These are phyloP conservation scores for Alternaria burnsii DNA, from an alignment of 2,329 filamentous ascomycete species.

Conservation along the genomic window DNA sequence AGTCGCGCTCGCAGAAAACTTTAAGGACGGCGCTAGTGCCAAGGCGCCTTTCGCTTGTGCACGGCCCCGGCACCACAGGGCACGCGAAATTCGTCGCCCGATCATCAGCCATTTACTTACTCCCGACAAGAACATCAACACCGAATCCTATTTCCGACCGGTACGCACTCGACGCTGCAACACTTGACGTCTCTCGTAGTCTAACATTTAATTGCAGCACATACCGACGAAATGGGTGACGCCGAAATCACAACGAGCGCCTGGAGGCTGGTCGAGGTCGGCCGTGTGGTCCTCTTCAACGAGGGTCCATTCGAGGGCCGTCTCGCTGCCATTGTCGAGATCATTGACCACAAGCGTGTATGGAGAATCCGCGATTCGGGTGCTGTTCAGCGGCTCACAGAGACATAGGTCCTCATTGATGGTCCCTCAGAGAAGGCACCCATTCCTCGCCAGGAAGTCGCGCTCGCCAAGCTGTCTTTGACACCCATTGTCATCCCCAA, in stretches of 20 bases:
- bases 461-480: constrained; percentile 84
- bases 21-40: constrained; percentile 20
- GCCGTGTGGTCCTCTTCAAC: constrained; percentile 94
- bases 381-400: constrained; percentile 41
- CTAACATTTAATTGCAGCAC: constrained; percentile 44
- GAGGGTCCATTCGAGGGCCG: constrained; percentile 82
- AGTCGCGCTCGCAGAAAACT: constrained; percentile 25
- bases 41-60: constrained; percentile 21
- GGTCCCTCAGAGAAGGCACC: constrained; percentile 83
- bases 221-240: constrained; percentile 58
- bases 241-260: constrained; percentile 58
- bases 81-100: constrained; percentile 24
- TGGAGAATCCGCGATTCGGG: constrained; percentile 57
- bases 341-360: constrained; percentile 99
- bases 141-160: constrained; percentile 50
- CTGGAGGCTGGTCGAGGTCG: constrained; percentile 96
- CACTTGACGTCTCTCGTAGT: constrained; percentile 27
- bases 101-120: constrained; percentile 29
- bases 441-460: constrained; percentile 86
- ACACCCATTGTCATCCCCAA: constrained; percentile 87
- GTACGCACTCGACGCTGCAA: constrained; percentile 45
- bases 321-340: constrained; percentile 95
- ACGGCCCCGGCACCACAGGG: constrained; percentile 13
- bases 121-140: constrained; percentile 43
- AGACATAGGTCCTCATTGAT: constrained; percentile 86